Evolutionary conservation across 2,329 filamentous ascomycete species (phyloP).

Genomic region (Emergomyces pasteurianus): DNA sequence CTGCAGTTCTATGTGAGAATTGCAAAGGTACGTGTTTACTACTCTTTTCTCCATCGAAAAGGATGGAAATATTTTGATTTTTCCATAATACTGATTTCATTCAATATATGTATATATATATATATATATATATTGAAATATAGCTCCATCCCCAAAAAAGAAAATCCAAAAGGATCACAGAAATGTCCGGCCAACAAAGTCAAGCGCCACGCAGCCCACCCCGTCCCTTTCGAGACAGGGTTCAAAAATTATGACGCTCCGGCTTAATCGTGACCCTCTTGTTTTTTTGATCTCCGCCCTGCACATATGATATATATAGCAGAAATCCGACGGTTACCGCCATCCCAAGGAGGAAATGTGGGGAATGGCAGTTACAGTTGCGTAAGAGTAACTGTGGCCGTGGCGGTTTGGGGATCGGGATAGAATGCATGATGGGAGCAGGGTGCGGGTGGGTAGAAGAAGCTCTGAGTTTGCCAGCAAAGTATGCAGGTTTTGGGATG

Average conservation of each 20-base stretch:
- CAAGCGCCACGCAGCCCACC: constrained; percentile 86
- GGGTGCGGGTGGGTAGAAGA: background rate
- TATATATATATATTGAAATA: background rate
- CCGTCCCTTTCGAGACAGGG: constrained; percentile 62
- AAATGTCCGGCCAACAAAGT: constrained; percentile 83
- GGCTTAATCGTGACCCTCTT: constrained; percentile 85
- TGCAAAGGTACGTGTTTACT: background rate
- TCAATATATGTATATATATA: background rate
- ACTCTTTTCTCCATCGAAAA: background rate
- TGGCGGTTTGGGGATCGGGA: constrained; percentile 27
- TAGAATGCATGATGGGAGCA: background rate
- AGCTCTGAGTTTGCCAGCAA: no score
- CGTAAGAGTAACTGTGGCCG: constrained; percentile 39
- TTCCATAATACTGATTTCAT: background rate
- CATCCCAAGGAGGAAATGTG: constrained; percentile 46
- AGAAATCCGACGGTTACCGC: constrained; percentile 55
- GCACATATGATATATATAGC: constrained; percentile 36
- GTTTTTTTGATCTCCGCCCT: constrained; percentile 61
- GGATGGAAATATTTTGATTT: background rate
- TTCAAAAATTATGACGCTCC: constrained; percentile 75
- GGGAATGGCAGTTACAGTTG: constrained; percentile 47
- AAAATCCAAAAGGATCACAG: background rate
- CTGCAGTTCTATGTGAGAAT: background rate
- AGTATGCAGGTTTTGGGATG: no score
- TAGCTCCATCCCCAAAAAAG: background rate